Percentiles rank a stretch among this genome's conserved stretches.
phyloP scores from a whole-genome alignment of 1,284 basidiomycete genomes.

The Trichosporon ovoides region DNA sequence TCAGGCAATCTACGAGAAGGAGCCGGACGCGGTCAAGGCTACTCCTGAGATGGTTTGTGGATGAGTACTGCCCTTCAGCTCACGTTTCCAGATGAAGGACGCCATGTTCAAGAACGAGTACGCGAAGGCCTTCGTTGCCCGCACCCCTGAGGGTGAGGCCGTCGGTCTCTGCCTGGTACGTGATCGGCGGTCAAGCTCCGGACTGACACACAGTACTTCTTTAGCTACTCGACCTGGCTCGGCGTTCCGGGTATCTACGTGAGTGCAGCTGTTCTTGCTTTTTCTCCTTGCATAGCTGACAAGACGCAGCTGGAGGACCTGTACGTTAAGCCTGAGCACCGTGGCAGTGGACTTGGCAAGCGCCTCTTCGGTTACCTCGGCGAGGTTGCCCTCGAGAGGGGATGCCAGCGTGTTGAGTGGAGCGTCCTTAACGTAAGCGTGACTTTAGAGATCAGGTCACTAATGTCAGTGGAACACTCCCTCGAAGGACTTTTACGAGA shows the following conservation, averaged over 20 bases:
- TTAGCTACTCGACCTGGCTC: conserved; percentile 95
- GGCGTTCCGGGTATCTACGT: conserved; percentile 82
- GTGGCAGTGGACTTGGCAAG: conserved; percentile 77
- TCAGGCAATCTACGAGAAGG: conserved; percentile 87
- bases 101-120: conserved; percentile 78
- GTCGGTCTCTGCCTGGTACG: conserved; percentile 52
- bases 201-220: conserved; percentile 61
- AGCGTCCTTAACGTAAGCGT: conserved; percentile 71
- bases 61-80: background rate
- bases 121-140: conserved; percentile 75
- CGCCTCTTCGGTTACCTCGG: conserved; percentile 78
- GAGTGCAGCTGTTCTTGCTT: conserved; percentile 50
- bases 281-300: background rate
- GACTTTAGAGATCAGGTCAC: background rate
- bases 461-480: conserved; percentile 76
- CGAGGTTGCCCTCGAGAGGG: conserved; percentile 72
- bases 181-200: background rate
- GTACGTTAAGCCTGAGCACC: conserved; percentile 69
- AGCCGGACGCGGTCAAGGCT: conserved; percentile 71
- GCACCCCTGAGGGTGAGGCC: conserved; percentile 27
- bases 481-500: conserved; percentile 85
- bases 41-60: conserved; percentile 69
- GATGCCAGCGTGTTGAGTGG: conserved; percentile 85
- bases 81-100: conserved; percentile 55
- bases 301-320: conserved; percentile 79